phyloP scores from a whole-genome alignment of 1,284 basidiomycete genomes.

The Tilletia setariae region DNA sequence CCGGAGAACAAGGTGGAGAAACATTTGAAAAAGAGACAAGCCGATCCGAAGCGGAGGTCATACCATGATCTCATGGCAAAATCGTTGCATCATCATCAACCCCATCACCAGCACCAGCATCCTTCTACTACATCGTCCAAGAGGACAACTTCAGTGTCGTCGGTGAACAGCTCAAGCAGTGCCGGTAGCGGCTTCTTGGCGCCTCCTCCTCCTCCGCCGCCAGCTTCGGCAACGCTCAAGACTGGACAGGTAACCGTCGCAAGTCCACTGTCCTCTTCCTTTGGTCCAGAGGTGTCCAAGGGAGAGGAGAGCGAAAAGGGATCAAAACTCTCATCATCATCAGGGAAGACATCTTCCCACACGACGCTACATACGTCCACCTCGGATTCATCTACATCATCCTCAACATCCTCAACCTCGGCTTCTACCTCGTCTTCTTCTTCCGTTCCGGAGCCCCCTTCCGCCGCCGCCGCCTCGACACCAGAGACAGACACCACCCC shows the following conservation, averaged over 20 bases:
- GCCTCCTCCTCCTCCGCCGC: not conserved
- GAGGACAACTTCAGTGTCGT: no score
- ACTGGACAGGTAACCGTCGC: not conserved
- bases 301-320: no score
- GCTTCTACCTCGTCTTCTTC: not conserved
- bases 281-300: not conserved
- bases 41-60: constrained; percentile 47
- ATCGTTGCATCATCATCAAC: not conserved
- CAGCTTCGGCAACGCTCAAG: no score
- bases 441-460: not conserved
- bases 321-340: no score
- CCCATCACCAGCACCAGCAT: not conserved
- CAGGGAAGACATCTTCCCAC: no score
- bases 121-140: no score
- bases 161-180: no score
- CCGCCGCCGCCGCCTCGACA: not conserved
- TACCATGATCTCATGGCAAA: constrained; percentile 44
- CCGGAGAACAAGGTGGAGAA: constrained; percentile 52
- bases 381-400: not conserved
- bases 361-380: not conserved
- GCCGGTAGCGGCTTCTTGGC: not conserved
- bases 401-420: not conserved
- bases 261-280: not conserved
- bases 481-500: not conserved
- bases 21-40: constrained; percentile 49